Conservation (phyloP, 2,329 filamentous ascomycete species). For the Rasamsonia emersonii region DNA sequence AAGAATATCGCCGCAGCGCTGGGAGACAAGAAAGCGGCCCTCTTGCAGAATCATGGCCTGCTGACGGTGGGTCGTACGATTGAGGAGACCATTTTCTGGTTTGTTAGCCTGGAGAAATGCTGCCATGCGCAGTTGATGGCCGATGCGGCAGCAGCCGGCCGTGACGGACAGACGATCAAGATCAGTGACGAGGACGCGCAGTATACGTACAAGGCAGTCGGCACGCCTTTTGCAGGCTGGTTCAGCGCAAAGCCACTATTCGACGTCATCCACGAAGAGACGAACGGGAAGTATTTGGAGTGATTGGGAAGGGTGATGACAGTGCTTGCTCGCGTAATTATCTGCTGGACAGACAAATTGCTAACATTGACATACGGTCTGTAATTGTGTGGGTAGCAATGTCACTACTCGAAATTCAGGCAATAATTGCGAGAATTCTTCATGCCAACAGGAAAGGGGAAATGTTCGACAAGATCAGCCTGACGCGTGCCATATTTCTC, state of each 20-base stretch:
- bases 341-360: no score
- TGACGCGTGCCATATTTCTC: no score
- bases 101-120: conserved; percentile 45
- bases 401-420: no score
- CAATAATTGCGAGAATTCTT: no score
- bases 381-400: no score
- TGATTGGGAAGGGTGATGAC: no score
- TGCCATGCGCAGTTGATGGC: conserved; percentile 46
- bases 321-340: no score
- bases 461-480: no score
- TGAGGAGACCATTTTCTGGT: conserved; percentile 48
- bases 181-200: conserved; percentile 60
- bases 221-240: conserved; percentile 54
- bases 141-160: conserved; percentile 45
- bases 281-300: no score
- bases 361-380: no score
- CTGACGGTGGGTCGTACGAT: conserved; percentile 43
- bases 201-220: conserved; percentile 59
- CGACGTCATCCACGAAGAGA: no score
- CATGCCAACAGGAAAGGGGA: no score
- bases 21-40: conserved; percentile 42
- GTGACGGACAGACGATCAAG: conserved; percentile 56
- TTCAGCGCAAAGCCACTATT: conserved; percentile 66
- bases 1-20: conserved; percentile 42
- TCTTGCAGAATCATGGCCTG: conserved; percentile 48